Percentiles rank a stretch among this genome's conserved stretches.
Evolutionary conservation across 164 flowering plant species (phyloP).

Genomic region (Annona squamosa): DNA sequence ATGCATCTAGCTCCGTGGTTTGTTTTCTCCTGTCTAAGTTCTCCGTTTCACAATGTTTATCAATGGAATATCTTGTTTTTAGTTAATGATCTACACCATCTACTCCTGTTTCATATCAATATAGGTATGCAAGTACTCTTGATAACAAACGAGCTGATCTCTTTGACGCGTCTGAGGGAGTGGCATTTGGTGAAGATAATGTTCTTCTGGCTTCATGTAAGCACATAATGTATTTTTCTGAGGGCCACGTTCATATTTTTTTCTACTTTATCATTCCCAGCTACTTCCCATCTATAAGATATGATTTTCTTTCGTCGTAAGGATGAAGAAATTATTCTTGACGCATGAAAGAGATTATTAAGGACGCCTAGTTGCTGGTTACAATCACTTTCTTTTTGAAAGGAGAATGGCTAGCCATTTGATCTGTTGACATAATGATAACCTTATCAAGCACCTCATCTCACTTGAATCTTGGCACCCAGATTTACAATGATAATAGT

Average conservation of each 20-base stretch:
- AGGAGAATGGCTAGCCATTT: not conserved
- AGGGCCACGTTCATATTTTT: not conserved
- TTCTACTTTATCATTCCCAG: not conserved
- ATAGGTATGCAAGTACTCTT: conserved; percentile 13
- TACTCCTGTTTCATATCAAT: not conserved
- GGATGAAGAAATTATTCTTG: not conserved
- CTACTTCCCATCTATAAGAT: not conserved
- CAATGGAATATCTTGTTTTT: not conserved
- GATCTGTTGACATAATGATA: not conserved
- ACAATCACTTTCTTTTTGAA: not conserved
- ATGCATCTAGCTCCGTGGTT: not conserved
- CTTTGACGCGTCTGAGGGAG: conserved; percentile 55
- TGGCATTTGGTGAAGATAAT: conserved; percentile 48
- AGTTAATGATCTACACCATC: not conserved
- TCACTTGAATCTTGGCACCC: not conserved
- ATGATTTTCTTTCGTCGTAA: not conserved
- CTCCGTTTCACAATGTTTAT: not conserved
- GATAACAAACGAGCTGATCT: conserved; percentile 62
- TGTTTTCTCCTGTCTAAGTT: not conserved
- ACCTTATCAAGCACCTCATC: not conserved
- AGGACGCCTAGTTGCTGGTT: not conserved
- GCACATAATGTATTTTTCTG: conserved; percentile 7
- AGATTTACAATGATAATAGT: not conserved
- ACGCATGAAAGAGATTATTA: not conserved
- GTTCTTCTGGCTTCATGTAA: conserved; percentile 69